These are phyloP conservation scores for Marasmius sp. DNA, from an alignment of 1,284 basidiomycete genomes.

Conservation along the genomic window DNA sequence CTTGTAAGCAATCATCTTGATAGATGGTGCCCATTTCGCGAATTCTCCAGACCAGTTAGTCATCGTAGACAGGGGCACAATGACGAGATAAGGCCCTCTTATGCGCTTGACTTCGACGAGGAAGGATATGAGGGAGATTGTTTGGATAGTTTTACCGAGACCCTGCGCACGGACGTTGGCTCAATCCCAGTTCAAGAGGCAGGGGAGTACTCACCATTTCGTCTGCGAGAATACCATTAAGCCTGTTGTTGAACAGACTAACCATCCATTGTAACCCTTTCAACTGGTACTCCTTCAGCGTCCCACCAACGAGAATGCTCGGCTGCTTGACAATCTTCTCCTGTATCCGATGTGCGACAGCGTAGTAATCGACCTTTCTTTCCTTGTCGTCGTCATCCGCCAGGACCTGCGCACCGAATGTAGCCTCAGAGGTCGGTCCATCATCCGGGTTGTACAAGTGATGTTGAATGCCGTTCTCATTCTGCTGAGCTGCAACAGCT, in stretches of 20 bases:
- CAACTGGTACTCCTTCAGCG: slow-evolving; percentile 90
- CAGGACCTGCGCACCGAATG: slow-evolving; percentile 81
- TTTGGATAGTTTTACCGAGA: slow-evolving; percentile 95
- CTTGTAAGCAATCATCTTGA: slow-evolving; percentile 89
- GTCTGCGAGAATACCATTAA: slow-evolving; percentile 96
- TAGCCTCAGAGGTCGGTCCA: slow-evolving; percentile 81
- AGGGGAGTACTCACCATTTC: slow-evolving; percentile 80
- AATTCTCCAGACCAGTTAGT: slow-evolving; percentile 99
- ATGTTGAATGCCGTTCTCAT: slow-evolving; percentile 51
- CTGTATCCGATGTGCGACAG: slow-evolving; percentile 91
- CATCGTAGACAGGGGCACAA: slow-evolving; percentile 97
- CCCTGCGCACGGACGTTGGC: slow-evolving; percentile 53
- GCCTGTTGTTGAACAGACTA: slow-evolving; percentile 96
- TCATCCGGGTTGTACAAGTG: slow-evolving; percentile 55
- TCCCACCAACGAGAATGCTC: slow-evolving; percentile 77
- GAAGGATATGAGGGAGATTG: slow-evolving; percentile 95
- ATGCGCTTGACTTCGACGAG: slow-evolving; percentile 93
- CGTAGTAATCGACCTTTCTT: slow-evolving; percentile 93
- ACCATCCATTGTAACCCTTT: slow-evolving; percentile 98
- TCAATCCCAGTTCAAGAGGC: neutral
- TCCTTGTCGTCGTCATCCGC: slow-evolving; percentile 68
- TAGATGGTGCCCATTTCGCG: slow-evolving; percentile 92
- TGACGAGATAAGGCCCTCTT: slow-evolving; percentile 94
- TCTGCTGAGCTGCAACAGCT: slow-evolving; percentile 94
- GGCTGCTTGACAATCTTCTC: slow-evolving; percentile 91